Conservation (phyloP, 2,329 filamentous ascomycete genomes). For the Parasarocladium wereldwijsianum region DNA sequence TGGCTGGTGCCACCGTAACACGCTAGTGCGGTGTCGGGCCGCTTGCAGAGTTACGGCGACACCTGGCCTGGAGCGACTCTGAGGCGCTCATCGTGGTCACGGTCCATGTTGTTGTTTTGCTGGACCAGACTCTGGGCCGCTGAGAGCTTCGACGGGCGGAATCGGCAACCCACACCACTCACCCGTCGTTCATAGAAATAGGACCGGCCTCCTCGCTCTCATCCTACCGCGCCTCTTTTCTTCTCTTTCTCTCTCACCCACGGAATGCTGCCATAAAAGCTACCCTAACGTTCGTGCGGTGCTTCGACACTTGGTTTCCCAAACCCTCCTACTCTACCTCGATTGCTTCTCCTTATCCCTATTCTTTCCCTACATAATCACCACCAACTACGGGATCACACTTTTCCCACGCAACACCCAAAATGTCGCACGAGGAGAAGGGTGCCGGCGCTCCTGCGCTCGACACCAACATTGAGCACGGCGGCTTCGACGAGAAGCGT, state of each 20-base stretch:
- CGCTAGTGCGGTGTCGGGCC: no score
- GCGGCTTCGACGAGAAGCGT: slow-evolving; percentile 50
- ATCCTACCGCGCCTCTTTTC: slow-evolving; percentile 10
- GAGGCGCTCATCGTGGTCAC: not conserved
- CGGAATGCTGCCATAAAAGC: slow-evolving; percentile 31
- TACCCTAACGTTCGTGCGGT: slow-evolving; percentile 34
- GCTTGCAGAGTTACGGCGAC: no score
- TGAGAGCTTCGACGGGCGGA: no score
- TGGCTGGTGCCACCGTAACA: no score
- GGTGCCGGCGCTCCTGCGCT: slow-evolving; percentile 39
- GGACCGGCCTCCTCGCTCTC: slow-evolving; percentile 18
- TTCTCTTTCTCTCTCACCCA: slow-evolving; percentile 29
- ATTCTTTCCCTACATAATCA: slow-evolving; percentile 6
- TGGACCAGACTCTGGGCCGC: no score
- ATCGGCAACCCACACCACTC: no score
- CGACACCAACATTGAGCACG: slow-evolving; percentile 49
- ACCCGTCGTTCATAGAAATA: slow-evolving; percentile 30
- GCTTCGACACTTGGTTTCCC: slow-evolving; percentile 19
- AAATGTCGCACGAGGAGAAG: slow-evolving; percentile 41
- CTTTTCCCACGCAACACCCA: not conserved
- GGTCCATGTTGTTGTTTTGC: no score
- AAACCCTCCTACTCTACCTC: slow-evolving; percentile 13
- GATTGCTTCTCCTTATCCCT: slow-evolving; percentile 12
- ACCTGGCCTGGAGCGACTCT: not conserved
- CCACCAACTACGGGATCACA: slow-evolving; percentile 2